phyloP scores from a whole-genome alignment of 2,329 filamentous ascomycete genomes.

The Epichloe glyceriae region DNA sequence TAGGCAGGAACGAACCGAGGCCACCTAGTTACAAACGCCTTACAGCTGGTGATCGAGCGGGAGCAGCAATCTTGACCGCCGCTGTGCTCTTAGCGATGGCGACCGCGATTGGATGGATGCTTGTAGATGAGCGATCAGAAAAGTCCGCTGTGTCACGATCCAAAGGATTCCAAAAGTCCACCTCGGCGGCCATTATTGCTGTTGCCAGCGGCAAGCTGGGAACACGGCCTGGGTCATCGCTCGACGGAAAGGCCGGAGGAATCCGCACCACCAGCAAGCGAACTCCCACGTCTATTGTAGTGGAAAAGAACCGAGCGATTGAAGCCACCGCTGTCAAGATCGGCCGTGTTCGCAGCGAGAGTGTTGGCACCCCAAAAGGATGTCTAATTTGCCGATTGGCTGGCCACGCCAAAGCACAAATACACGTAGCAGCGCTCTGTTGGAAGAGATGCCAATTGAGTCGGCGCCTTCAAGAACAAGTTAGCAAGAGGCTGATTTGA shows the following conservation, averaged over 20 bases:
- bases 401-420: constrained; percentile 16
- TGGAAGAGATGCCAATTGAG: constrained; percentile 1
- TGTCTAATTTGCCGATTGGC: constrained; percentile 24
- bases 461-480: background rate
- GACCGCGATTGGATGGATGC: constrained; percentile 35
- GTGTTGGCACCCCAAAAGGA: constrained; percentile 10
- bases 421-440: background rate
- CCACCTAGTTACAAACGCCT: constrained; percentile 16
- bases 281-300: constrained; percentile 11
- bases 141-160: constrained; percentile 20
- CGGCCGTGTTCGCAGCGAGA: constrained; percentile 11
- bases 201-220: constrained; percentile 7
- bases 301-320: constrained; percentile 9
- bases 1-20: constrained; percentile 22
- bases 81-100: constrained; percentile 41
- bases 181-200: constrained; percentile 9
- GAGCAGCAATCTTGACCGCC: constrained; percentile 52
- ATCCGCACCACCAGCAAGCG: constrained; percentile 8
- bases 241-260: constrained; percentile 12
- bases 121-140: constrained; percentile 33
- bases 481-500: background rate
- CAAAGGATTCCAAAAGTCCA: constrained; percentile 13
- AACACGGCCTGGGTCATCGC: background rate
- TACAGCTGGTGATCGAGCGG: constrained; percentile 51
- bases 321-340: constrained; percentile 8